These are phyloP conservation scores for Cryptococcus floricola DNA, from an alignment of 1,284 basidiomycete species.

Conservation along the genomic window DNA sequence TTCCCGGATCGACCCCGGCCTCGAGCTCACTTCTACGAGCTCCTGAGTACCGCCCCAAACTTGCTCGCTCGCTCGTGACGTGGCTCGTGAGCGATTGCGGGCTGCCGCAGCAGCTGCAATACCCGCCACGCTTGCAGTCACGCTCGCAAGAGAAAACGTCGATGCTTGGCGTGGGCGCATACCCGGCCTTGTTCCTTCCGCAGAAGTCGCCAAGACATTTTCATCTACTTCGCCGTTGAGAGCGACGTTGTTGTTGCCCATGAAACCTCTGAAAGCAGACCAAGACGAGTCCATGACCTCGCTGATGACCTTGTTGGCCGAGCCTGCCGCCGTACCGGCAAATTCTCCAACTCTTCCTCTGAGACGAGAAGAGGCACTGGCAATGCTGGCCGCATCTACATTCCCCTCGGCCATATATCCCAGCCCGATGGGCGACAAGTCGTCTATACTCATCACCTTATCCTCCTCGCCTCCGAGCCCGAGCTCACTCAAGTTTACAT, in stretches of 20 bases:
- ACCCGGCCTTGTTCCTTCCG: slow-evolving; percentile 12
- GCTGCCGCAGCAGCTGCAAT: slow-evolving; percentile 48
- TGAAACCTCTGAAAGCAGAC: slow-evolving; percentile 69
- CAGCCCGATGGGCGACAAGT: slow-evolving; percentile 71
- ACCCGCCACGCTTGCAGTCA: slow-evolving; percentile 63
- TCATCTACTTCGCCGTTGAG: slow-evolving; percentile 17
- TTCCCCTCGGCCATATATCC: slow-evolving; percentile 40
- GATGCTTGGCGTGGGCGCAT: slow-evolving; percentile 61
- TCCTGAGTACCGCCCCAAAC: slow-evolving; percentile 44
- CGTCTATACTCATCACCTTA: slow-evolving; percentile 64
- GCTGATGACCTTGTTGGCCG: slow-evolving; percentile 75
- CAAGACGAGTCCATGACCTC: slow-evolving; percentile 82
- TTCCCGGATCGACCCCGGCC: slow-evolving; percentile 43
- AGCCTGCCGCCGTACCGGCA: slow-evolving; percentile 57
- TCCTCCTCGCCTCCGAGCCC: slow-evolving; percentile 65
- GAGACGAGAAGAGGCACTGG: slow-evolving; percentile 47
- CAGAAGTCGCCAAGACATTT: slow-evolving; percentile 15
- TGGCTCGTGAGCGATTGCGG: slow-evolving; percentile 33
- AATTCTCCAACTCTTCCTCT: slow-evolving; percentile 74
- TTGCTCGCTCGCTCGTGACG: slow-evolving; percentile 53
- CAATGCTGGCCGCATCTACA: slow-evolving; percentile 41
- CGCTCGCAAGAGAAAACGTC: slow-evolving; percentile 73
- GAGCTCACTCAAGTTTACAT: slow-evolving; percentile 77
- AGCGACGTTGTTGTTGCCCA: slow-evolving; percentile 23
- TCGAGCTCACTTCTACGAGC: slow-evolving; percentile 43